Evolutionary conservation across 2,329 filamentous ascomycete genomes (phyloP).

Genomic region (Fusarium oligoseptatum): DNA sequence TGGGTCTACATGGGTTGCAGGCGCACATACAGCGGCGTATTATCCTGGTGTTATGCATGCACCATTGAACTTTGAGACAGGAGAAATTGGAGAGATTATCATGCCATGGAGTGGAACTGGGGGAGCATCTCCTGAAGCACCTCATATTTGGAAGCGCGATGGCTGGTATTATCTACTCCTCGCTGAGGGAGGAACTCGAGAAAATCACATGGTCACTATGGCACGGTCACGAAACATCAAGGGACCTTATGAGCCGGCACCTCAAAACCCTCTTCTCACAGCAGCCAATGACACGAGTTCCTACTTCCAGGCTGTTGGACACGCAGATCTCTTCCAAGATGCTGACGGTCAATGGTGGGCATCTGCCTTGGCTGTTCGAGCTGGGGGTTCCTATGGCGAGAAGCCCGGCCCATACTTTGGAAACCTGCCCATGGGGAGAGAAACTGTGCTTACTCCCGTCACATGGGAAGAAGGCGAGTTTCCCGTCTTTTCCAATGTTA

Average conservation of each 20-base stretch:
- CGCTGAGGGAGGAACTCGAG: slow-evolving; percentile 62
- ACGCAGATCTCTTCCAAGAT: slow-evolving; percentile 61
- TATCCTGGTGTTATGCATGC: slow-evolving; percentile 40
- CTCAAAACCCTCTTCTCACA: slow-evolving; percentile 61
- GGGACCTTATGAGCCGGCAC: slow-evolving; percentile 59
- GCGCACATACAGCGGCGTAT: slow-evolving; percentile 46
- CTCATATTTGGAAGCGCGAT: slow-evolving; percentile 60
- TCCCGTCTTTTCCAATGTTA: slow-evolving; percentile 53
- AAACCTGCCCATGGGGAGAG: slow-evolving; percentile 66
- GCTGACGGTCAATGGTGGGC: slow-evolving; percentile 27
- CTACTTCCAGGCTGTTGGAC: slow-evolving; percentile 58
- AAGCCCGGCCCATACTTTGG: slow-evolving; percentile 31
- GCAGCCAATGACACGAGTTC: slow-evolving; percentile 54
- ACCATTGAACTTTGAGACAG: slow-evolving; percentile 53
- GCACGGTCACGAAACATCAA: slow-evolving; percentile 55
- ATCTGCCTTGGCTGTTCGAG: slow-evolving; percentile 27
- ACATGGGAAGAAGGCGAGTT: slow-evolving; percentile 63
- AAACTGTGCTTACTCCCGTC: slow-evolving; percentile 63
- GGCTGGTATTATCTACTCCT: slow-evolving; percentile 63
- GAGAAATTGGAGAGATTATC: slow-evolving; percentile 48
- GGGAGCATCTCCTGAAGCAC: slow-evolving; percentile 56
- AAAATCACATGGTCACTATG: slow-evolving; percentile 58
- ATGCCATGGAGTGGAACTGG: slow-evolving; percentile 61
- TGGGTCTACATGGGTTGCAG: slow-evolving; percentile 52
- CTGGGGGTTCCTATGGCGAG: slow-evolving; percentile 37